Base-by-base conservation (phyloP, 2,329 filamentous ascomycete genomes). In the Aquanectria penicillioides region DNA sequence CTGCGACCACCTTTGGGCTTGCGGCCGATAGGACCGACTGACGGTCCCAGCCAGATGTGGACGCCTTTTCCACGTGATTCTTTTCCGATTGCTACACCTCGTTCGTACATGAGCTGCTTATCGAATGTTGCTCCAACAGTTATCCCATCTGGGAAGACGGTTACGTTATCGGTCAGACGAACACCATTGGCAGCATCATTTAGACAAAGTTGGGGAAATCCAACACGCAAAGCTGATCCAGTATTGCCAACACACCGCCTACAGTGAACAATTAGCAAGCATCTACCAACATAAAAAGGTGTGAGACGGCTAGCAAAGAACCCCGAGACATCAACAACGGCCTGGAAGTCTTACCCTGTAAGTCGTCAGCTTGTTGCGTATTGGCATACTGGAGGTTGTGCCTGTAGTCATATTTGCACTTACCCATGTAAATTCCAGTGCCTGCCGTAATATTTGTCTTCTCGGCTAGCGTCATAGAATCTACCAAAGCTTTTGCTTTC, bases 91-190 rank as follows among this genome's bases (percentile, higher is more conserved):
- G 87, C 90, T 12, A 86, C 83, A 2, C 85, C 90, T 23, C 90
- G 84, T 48, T 84, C 80, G 63, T 89, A 88, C 75, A 93, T 89
- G 46, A 93, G 77, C 13, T 84, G 79, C 76, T 92, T 93, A 75
- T 90, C 89, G 71, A 87, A 93, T 0, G 91, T 93, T 2, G 90
- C 89, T 15, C 89, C 91, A 1, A 84, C 85, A 0, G 89, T 93
- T 65, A 94, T 91, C n/a, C 91, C 91, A 8, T 90, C 84, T 0
- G 92, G 91, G 66, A 94, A 95, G 0, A 87, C 90, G 0, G 90
- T 93, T 49, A 89, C 86, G 59, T 91, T 87, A 63, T 93, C 90
- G 1, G 89, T 86, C n/a, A 86, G 85, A 23, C 90, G 85, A 12
- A 95, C 80, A 2, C 92, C 91, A 28, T 90, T 79, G 1, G 90